Conservation (phyloP, 2,329 filamentous ascomycete species). For the Cladosporium sp. region DNA sequence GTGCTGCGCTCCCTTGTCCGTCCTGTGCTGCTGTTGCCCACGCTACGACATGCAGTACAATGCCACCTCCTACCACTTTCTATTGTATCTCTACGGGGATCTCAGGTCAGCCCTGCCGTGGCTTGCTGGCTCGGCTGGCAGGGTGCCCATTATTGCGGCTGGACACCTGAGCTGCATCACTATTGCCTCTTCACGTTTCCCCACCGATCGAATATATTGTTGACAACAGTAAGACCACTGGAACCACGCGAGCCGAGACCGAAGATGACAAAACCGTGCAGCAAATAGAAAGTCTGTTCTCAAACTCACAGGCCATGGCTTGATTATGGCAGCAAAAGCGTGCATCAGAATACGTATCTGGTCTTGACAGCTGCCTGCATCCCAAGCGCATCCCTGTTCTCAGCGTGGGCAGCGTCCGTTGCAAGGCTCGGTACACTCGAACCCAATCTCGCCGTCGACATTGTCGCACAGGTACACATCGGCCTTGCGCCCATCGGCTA, state of each 20-base stretch:
- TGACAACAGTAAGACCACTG: too few relatives aligned
- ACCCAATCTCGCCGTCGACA: slow-evolving; percentile 11
- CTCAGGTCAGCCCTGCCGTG: slow-evolving; percentile 5
- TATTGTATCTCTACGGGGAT: background rate
- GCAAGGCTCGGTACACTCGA: slow-evolving; percentile 11
- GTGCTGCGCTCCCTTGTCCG: too few relatives aligned
- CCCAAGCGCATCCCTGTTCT: background rate
- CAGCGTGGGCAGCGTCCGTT: slow-evolving; percentile 9
- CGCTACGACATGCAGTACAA: too few relatives aligned
- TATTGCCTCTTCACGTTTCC: background rate
- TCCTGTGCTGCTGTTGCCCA: too few relatives aligned
- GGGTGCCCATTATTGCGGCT: slow-evolving; percentile 5
- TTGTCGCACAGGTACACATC: slow-evolving; percentile 12
- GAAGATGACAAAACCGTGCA: background rate
- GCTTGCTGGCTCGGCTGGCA: too few relatives aligned
- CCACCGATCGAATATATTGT: background rate
- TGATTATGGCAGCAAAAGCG: background rate
- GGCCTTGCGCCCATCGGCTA: slow-evolving; percentile 9
- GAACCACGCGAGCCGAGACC: slow-evolving; percentile 1
- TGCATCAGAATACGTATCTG: slow-evolving; percentile 4
- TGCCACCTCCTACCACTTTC: too few relatives aligned
- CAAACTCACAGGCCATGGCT: too few relatives aligned
- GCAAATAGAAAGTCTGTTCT: background rate
- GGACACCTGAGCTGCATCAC: background rate
- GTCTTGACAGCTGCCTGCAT: slow-evolving; percentile 8